phyloP scores from a whole-genome alignment of 257 asterid genomes.

The Ocimum tenuiflorum region DNA sequence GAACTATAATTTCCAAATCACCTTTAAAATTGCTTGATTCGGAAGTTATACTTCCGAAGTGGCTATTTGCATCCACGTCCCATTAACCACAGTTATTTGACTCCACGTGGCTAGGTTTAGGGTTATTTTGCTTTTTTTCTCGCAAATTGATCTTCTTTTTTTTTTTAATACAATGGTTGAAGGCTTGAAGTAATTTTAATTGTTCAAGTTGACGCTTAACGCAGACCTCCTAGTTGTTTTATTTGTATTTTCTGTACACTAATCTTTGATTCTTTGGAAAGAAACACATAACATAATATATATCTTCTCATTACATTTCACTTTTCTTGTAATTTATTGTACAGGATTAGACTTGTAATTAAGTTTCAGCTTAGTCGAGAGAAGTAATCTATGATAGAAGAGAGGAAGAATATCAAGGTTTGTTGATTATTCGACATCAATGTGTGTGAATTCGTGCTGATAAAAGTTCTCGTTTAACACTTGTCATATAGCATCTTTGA shows the following conservation, averaged over 20 bases:
- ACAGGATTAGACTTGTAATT: constrained; percentile 6
- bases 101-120: too few relatives aligned
- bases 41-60: too few relatives aligned
- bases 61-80: too few relatives aligned
- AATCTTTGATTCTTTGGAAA: not conserved
- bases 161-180: too few relatives aligned
- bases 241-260: constrained; percentile 7
- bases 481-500: not conserved
- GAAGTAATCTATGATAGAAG: constrained; percentile 43
- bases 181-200: too few relatives aligned
- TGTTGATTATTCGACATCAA: not conserved
- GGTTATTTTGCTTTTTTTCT: too few relatives aligned
- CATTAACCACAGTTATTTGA: too few relatives aligned
- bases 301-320: constrained; percentile 10
- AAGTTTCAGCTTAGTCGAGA: not conserved
- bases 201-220: not conserved
- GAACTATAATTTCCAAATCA: too few relatives aligned
- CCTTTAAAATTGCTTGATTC: too few relatives aligned
- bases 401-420: constrained; percentile 40
- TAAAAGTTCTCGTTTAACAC: not conserved
- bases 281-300: not conserved
- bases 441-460: too few relatives aligned
- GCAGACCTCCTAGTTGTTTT: constrained; percentile 8
- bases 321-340: constrained; percentile 3
- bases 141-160: too few relatives aligned